Evolutionary conservation across 2,329 filamentous ascomycete species (phyloP), one percentile per base, ranked within the genome.

Genomic region (Fusarium oxysporum): DNA sequence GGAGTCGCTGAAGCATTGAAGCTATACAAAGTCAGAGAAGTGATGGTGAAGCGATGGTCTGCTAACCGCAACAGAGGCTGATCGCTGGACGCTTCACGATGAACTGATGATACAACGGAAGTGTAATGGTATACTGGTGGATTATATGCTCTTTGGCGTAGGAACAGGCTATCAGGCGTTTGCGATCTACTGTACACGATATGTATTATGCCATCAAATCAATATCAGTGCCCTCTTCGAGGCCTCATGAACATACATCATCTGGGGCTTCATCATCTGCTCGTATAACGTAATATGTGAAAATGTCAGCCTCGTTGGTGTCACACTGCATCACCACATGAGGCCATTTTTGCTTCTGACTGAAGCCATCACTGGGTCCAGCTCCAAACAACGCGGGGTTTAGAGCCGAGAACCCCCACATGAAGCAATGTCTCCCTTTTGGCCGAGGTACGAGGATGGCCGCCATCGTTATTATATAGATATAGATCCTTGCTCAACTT

Each of bases 1-100:
- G 90, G 93, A 66, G 86, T 96, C 56, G 87, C 90, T 3, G 84
- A 83, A 14, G 81, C 92, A 32, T 81, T 98, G 76, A 87, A 86
- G 76, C 85, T 87, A 61, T 98, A 97, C 80, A 92, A 87, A 75
- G 88, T 98, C 28, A 88, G 93, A 68, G 95, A 98, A 80, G 89
- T 97, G 70, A 89, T 93, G 69, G 86, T 97, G 60, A 92, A 90
- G 83, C 88, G 96, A 70, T 98, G 95, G 94, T 90, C 93, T 54
- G 92, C 92, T 55, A 97, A 97, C 81, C 88, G 95, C 44, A 96
- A 91, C 81, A 82, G 85, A 59, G 62, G 62, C 3, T 66, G 38
- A 68, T 30, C 3, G 41, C 9, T 37, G 11, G 23, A 44, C 7
- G 33, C 30, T 55, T 57, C 28, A 35, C 25, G 25, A 43, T 33